These are phyloP conservation scores for Aegle marmelos DNA, from an alignment of 345 rosid species.

Conservation along the genomic window DNA sequence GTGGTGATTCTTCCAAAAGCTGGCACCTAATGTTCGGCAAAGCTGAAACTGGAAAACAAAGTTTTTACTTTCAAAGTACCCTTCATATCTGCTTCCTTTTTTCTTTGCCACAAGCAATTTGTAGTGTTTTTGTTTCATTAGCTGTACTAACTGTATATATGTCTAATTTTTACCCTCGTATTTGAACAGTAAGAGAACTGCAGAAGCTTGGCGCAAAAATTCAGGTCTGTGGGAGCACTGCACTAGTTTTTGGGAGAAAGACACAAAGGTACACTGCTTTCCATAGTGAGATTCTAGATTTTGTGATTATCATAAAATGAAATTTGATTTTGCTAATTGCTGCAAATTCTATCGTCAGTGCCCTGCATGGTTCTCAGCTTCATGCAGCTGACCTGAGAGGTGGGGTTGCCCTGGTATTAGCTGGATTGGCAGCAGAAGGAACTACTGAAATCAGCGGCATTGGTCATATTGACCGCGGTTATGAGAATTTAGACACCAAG, in stretches of 20 bases:
- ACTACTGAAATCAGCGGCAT: slow-evolving; percentile 20
- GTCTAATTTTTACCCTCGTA: neutral
- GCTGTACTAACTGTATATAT: neutral
- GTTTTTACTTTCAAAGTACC: no score
- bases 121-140: neutral
- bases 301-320: neutral
- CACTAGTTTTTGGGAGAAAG: slow-evolving; percentile 19
- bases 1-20: neutral
- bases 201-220: slow-evolving; percentile 33
- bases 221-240: slow-evolving; percentile 21
- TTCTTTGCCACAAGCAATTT: neutral
- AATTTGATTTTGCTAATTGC: neutral
- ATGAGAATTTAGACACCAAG: slow-evolving; percentile 25
- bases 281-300: neutral
- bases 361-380: slow-evolving; percentile 15
- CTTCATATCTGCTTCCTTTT: neutral
- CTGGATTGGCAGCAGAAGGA: slow-evolving; percentile 32
- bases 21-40: neutral
- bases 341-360: slow-evolving; percentile 5
- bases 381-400: slow-evolving; percentile 31
- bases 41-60: neutral
- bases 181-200: slow-evolving; percentile 20
- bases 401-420: slow-evolving; percentile 24
- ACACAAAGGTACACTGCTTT: slow-evolving; percentile 17
- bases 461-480: slow-evolving; percentile 28